Evolutionary conservation across 1,284 basidiomycete genomes (phyloP), one percentile per base, ranked within the genome.

Genomic region (Malassezia sp.): DNA sequence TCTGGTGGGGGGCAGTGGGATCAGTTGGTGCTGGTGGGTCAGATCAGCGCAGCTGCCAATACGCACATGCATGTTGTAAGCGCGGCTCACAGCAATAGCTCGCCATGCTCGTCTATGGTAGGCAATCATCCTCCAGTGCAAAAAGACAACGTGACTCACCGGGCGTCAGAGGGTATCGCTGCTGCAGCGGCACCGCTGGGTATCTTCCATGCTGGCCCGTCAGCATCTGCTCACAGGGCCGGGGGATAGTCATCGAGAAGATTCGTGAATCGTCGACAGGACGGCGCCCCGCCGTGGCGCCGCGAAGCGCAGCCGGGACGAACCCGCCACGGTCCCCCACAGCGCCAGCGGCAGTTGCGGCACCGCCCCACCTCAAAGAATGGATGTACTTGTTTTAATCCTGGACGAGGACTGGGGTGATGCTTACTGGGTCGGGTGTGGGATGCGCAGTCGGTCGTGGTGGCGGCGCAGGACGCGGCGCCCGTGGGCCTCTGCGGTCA

Each of bases 341-440:
- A 27, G 29, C 38, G 38, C 38, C 38, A 40, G 27, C 27, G 38
- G 22, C 38, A 27, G 27, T 40, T 39, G 35, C 24, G 29, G 26
- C 17, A 9, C 20, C 22, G 10, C 15, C 24, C n/a, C 10, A 22
- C 40, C 48, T 50, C 48, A 50, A 50, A 50, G 48, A 50, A 50
- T 50, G 48, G 48, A 50, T 50, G 48, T 45, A 45, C 48, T 49
- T 36, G 32, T 32, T 49, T 23, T 50, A 50, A 50, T 50, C 48
- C 48, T 36, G 48, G 48, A 49, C 47, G 36, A 18, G n/a, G n/a
- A n/a, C n/a, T n/a, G n/a, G n/a, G n/a, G n/a, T n/a, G n/a, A n/a
- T n/a, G n/a, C n/a, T n/a, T n/a, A n/a, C n/a, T n/a, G n/a, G n/a
- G 32, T n/a, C 29, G 41, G 37, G 26, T 21, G 15, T 14, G 3